Percentiles rank a stretch among this genome's conserved stretches.
phyloP scores from a whole-genome alignment of 2,329 filamentous ascomycete genomes.

The Basipetospora chlamydospora region DNA sequence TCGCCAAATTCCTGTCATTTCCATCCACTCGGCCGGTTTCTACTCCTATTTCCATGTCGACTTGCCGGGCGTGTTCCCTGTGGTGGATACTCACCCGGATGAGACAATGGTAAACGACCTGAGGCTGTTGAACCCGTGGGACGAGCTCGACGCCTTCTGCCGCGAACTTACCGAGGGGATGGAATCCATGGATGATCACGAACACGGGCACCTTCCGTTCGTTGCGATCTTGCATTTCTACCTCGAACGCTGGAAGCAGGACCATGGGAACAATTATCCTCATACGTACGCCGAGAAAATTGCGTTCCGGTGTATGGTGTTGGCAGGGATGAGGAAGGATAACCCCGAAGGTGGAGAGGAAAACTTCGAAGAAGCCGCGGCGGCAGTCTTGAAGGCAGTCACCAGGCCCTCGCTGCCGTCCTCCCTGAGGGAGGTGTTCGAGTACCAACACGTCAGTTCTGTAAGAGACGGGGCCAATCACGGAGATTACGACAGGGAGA shows the following conservation, averaged over 20 bases:
- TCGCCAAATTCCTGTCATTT: constrained; percentile 58
- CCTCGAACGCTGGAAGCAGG: constrained; percentile 63
- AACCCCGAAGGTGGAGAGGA: constrained; percentile 83
- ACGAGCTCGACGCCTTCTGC: constrained; percentile 57
- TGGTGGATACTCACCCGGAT: constrained; percentile 92
- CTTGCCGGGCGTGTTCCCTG: constrained; percentile 67
- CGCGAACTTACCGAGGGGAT: constrained; percentile 53
- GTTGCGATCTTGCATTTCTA: constrained; percentile 71
- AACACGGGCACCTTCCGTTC: constrained; percentile 87
- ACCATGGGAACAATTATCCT: constrained; percentile 55
- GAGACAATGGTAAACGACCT: constrained; percentile 74
- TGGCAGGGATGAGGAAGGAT: constrained; percentile 50
- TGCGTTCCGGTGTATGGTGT: constrained; percentile 60
- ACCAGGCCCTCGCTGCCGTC: constrained; percentile 52
- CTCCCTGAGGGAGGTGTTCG: constrained; percentile 64
- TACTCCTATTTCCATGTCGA: constrained; percentile 77
- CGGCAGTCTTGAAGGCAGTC: constrained; percentile 78
- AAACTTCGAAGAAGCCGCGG: constrained; percentile 87
- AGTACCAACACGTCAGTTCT: constrained; percentile 31
- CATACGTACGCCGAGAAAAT: constrained; percentile 72
- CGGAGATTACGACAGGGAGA: no score
- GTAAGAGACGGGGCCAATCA: no score
- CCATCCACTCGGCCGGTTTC: constrained; percentile 81
- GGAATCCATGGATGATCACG: constrained; percentile 55
- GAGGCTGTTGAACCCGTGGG: constrained; percentile 73